phyloP scores from a whole-genome alignment of 768 basidiomycete species.

The Amanita subjunquillea region DNA sequence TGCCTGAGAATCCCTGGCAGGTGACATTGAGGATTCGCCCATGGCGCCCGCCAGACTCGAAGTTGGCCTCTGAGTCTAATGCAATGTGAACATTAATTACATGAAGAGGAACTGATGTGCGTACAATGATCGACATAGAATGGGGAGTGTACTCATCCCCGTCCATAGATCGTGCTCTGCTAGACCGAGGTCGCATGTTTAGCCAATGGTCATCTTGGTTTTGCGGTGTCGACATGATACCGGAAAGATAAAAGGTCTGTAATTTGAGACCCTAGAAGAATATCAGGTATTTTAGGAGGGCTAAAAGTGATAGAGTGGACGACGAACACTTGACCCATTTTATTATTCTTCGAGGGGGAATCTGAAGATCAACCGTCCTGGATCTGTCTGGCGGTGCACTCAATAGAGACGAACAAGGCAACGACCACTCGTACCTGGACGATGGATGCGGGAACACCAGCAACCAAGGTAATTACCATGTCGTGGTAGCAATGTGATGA shows the following conservation, averaged over 20 bases:
- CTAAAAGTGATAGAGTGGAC: background rate
- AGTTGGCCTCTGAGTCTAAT: slow-evolving; percentile 21
- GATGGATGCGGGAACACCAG: background rate
- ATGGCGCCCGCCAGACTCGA: slow-evolving; percentile 55
- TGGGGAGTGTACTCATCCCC: slow-evolving; percentile 24
- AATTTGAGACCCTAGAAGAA: background rate
- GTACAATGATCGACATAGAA: slow-evolving; percentile 19
- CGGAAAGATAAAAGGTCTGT: background rate
- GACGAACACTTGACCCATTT: background rate
- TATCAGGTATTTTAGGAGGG: background rate
- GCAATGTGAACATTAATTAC: background rate
- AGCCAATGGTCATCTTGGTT: slow-evolving; percentile 22
- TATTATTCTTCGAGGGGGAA: background rate
- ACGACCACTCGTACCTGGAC: background rate
- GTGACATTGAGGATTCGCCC: slow-evolving; percentile 34
- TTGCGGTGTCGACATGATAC: slow-evolving; percentile 25
- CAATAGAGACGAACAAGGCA: slow-evolving; percentile 1
- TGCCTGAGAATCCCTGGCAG: background rate
- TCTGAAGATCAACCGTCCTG: background rate
- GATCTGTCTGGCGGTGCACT: slow-evolving; percentile 1
- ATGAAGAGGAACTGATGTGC: background rate
- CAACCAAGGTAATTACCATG: background rate
- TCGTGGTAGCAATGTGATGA: background rate
- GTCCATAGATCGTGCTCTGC: slow-evolving; percentile 25
- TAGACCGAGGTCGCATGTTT: slow-evolving; percentile 18